Base-by-base conservation (phyloP, 1,139 yeast species). In the Yamadazyma atmosphaerica region DNA sequence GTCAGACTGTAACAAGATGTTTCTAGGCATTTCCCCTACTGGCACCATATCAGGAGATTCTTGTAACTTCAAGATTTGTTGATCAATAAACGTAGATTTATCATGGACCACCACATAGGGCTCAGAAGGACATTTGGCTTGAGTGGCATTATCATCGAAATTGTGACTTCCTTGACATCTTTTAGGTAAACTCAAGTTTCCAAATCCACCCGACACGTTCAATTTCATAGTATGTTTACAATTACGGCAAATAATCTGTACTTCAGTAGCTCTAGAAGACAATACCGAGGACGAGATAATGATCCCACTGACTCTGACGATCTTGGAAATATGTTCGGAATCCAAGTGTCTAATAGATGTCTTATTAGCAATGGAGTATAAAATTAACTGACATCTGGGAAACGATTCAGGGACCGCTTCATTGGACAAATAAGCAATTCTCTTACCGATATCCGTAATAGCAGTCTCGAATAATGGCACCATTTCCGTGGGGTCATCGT, bases 21-120 rank as follows among this genome's bases (percentile, higher is more conserved):
- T 96, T 51, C 99, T 80, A 11, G 99, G 99, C 90, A 92, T 85
- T 67, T 92, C 99, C 46, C 99, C 98, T 15, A 92, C 96, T 2
- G 98, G 99, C 1, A 92, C 98, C 84, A 87, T 86, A 60, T 92
- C 98, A 11, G 98, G 98, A 12, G 95, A 77, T 58, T 92, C 99
- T 60, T 92, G 99, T 39, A 94, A 72, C 59, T 94, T 94, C 55
- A 94, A 74, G 18, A 86, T 82, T 61, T 94, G 99, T 60, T 94
- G 98, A 62, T 94, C 98, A 41, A 92, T 85, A 58, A 90, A 94
- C 13, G 79, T 72, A 1, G 97, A 89, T 56, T 88, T 86, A 58
- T 92, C 98, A 60, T 92, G 98, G 29, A 88, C 92, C 45, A 94
- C 86, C 27, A 87, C 80, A 54, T 89, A 94, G 1, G 99, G 98